These are phyloP conservation scores for Diplocarpon mali DNA, from an alignment of 2,329 filamentous ascomycete genomes.

Conservation along the genomic window DNA sequence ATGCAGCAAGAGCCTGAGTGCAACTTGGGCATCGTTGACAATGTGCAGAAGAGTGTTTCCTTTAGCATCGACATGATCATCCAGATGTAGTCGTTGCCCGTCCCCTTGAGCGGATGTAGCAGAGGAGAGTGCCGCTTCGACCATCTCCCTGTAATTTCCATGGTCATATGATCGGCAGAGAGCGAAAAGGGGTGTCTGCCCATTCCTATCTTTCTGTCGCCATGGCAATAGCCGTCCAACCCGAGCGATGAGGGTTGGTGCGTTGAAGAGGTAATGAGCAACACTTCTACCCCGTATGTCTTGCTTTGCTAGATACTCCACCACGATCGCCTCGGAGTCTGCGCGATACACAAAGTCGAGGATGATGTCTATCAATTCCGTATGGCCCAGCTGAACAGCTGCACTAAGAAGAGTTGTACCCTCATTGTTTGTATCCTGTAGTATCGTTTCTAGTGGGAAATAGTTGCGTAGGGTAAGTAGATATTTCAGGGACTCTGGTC, in stretches of 20 bases:
- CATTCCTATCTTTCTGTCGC: constrained; percentile 87
- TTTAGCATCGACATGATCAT: constrained; percentile 85
- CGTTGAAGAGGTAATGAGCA: constrained; percentile 94
- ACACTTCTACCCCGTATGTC: constrained; percentile 80
- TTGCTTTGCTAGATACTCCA: constrained; percentile 60
- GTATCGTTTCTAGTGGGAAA: constrained; percentile 58
- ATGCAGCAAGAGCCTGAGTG: constrained; percentile 61
- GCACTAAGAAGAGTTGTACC: constrained; percentile 83
- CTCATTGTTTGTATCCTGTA: constrained; percentile 81
- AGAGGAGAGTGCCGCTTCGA: constrained; percentile 65
- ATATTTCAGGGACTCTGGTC: constrained; percentile 64
- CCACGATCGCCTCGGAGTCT: constrained; percentile 43
- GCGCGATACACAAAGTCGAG: constrained; percentile 57
- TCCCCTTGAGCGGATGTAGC: constrained; percentile 69
- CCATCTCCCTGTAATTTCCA: constrained; percentile 75
- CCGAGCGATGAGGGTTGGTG: constrained; percentile 64
- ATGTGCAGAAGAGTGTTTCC: constrained; percentile 96
- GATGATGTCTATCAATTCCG: constrained; percentile 62
- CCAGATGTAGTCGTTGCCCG: constrained; percentile 69
- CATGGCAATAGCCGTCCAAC: constrained; percentile 76
- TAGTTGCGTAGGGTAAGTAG: constrained; percentile 66
- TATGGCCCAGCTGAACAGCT: constrained; percentile 74
- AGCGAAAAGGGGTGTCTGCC: constrained; percentile 94
- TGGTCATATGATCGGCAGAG: constrained; percentile 94
- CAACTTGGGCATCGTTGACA: constrained; percentile 73